These are phyloP conservation scores for Mycosphaerella sp. DNA, from an alignment of 2,329 filamentous ascomycete genomes.

Conservation along the genomic window DNA sequence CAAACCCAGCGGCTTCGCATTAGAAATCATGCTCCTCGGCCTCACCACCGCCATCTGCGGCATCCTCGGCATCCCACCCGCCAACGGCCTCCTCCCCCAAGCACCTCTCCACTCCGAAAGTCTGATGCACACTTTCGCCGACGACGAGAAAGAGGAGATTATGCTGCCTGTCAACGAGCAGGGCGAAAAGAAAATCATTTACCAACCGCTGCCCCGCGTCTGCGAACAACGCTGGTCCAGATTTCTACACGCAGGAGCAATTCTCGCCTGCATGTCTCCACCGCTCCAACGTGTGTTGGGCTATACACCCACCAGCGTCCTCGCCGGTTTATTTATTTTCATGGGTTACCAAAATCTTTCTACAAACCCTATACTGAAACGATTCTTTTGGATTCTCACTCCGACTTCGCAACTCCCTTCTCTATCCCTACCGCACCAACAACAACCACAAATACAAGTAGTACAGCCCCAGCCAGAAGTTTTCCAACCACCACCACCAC, in stretches of 20 bases:
- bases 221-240: slow-evolving; percentile 61
- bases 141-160: slow-evolving; percentile 38
- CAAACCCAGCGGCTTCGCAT: slow-evolving; percentile 58
- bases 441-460: too few relatives aligned
- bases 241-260: slow-evolving; percentile 55
- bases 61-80: slow-evolving; percentile 58
- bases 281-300: slow-evolving; percentile 59
- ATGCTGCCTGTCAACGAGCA: slow-evolving; percentile 33
- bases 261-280: slow-evolving; percentile 56
- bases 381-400: slow-evolving; percentile 54
- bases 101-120: slow-evolving; percentile 61
- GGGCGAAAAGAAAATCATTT: slow-evolving; percentile 31
- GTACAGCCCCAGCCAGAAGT: too few relatives aligned
- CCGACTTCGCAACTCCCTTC: slow-evolving; percentile 36
- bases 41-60: slow-evolving; percentile 59
- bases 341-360: slow-evolving; percentile 61
- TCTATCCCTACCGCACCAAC: slow-evolving; percentile 14
- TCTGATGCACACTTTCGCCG: slow-evolving; percentile 43
- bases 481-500: too few relatives aligned
- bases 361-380: slow-evolving; percentile 56
- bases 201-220: slow-evolving; percentile 41
- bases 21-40: slow-evolving; percentile 57
- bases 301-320: slow-evolving; percentile 57
- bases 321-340: slow-evolving; percentile 60
- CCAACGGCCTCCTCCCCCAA: slow-evolving; percentile 60